These are phyloP conservation scores for Amanita polypyramis DNA, from an alignment of 768 basidiomycete genomes.

Conservation along the genomic window DNA sequence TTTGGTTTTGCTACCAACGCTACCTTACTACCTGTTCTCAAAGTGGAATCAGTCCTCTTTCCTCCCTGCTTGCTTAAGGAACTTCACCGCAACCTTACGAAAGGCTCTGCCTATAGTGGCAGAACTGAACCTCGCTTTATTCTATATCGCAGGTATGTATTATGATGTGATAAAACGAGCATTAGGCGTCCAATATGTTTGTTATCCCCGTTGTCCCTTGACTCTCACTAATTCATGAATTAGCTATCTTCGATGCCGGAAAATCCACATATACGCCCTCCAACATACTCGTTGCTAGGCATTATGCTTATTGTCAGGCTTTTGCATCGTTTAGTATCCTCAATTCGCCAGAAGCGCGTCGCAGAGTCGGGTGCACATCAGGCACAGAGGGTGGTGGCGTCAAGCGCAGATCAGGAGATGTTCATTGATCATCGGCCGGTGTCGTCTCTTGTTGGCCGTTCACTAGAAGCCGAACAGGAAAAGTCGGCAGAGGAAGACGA, in stretches of 20 bases:
- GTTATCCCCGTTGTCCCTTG: conserved; percentile 7
- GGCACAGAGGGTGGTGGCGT: conserved; percentile 17
- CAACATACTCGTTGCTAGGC: conserved; percentile 82
- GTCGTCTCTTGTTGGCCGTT: conserved; percentile 40
- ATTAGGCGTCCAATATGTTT: conserved; percentile 59
- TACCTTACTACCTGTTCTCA: conserved; percentile 55
- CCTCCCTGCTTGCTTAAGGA: conserved; percentile 23
- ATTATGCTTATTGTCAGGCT: conserved; percentile 59
- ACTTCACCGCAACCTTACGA: conserved; percentile 33
- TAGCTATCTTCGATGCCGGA: conserved; percentile 69
- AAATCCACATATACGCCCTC: conserved; percentile 62
- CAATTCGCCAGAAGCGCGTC: conserved; percentile 24
- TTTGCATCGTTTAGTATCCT: conserved; percentile 44
- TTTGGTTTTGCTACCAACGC: conserved; percentile 53
- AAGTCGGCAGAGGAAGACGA: conserved; percentile 62
- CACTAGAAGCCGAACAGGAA: conserved; percentile 42
- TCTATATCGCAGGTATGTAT: conserved; percentile 75
- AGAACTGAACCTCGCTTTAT: conserved; percentile 71
- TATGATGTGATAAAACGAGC: conserved; percentile 63
- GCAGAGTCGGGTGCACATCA: background rate
- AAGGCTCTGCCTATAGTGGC: conserved; percentile 39
- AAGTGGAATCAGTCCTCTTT: conserved; percentile 30
- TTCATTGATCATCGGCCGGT: conserved; percentile 55
- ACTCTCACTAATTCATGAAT: background rate
- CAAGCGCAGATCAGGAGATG: conserved; percentile 20